Percentiles rank a stretch among this genome's conserved stretches.
These are phyloP conservation scores for Bothriochloa decipiens DNA, from an alignment of 176 grass and related monocot species.

Conservation along the genomic window DNA sequence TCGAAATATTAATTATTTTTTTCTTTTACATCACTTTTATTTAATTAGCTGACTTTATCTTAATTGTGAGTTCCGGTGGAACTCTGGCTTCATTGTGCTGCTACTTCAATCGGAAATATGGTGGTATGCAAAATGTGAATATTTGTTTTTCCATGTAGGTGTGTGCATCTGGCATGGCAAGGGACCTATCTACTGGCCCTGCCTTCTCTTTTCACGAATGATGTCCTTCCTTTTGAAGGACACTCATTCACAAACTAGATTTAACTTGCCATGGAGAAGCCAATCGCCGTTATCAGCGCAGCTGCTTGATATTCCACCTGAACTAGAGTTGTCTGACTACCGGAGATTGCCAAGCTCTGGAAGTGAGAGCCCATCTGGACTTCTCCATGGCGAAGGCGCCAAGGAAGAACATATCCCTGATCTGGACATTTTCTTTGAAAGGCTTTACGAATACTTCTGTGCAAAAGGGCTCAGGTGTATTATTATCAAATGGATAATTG, in stretches of 20 bases:
- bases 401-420: slow-evolving; percentile 72
- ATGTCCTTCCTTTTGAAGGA: slow-evolving; percentile 63
- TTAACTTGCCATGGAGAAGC: slow-evolving; percentile 73
- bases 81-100: neutral
- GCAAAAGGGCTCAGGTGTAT: slow-evolving; percentile 94
- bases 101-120: neutral
- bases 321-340: slow-evolving; percentile 92
- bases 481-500: slow-evolving; percentile 88
- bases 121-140: neutral
- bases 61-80: neutral
- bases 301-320: slow-evolving; percentile 68
- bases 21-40: neutral
- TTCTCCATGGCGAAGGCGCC: slow-evolving; percentile 73
- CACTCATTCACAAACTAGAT: slow-evolving; percentile 39
- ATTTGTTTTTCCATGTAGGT: slow-evolving; percentile 27
- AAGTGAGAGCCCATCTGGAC: slow-evolving; percentile 74
- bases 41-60: neutral
- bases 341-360: slow-evolving; percentile 56
- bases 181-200: slow-evolving; percentile 33
- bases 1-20: neutral
- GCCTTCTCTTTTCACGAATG: slow-evolving; percentile 48
- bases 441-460: slow-evolving; percentile 90
- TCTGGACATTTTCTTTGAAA: slow-evolving; percentile 90
- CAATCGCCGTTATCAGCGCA: slow-evolving; percentile 58
- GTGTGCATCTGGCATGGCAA: slow-evolving; percentile 53